Base-by-base conservation (phyloP, 1,284 basidiomycete species). In the Microbotryum lychnidis-dioicae region DNA sequence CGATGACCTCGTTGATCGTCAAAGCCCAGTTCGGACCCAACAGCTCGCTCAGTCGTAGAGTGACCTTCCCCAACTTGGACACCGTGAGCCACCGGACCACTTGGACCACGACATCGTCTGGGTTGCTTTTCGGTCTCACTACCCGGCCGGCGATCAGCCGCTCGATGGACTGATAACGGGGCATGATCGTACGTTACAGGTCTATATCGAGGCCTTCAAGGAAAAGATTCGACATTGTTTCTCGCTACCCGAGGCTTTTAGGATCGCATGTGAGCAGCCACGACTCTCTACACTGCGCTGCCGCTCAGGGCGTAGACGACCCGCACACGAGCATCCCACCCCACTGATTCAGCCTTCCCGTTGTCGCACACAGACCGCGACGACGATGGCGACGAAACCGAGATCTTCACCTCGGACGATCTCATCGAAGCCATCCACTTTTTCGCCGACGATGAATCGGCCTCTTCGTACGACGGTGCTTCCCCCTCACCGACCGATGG, bases 321-420 rank as follows among this genome's bases (percentile, higher is more conserved):
- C 37, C 37, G 16, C 37, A 42, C 37, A 42, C 37, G 4, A 42
- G 12, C 14, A 31, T 31, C 16, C 37, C 14, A 14, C 14, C 5
- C 14, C 5, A 42, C 37, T 42, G 9, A 42, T 10, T 3, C 37
- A 12, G 37, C 6, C 27, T 27, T 27, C 18, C 7, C 25, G 1
- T 50, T 23, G 1, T 2, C 27, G 2, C 4, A 2, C 20, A n/a
- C 49, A 58, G 61, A 61, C 42, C 57, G 46, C 37, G 63, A 64
- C 50, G 60, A 62, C 54, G 63, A 64, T 44, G 58, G 61, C 29
- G 60, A 62, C 48, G 42, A 58, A 7, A 58, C 57, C 42, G 53
- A 52, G 20, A 44, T 64, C 37, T 37, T 20, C 1, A 54, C 56
- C 10, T 10, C 56, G 9, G 9, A 57, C n/a, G 63, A 61, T 48